These are phyloP conservation scores for Mrakia gelida DNA, from an alignment of 768 basidiomycete species.

Conservation along the genomic window DNA sequence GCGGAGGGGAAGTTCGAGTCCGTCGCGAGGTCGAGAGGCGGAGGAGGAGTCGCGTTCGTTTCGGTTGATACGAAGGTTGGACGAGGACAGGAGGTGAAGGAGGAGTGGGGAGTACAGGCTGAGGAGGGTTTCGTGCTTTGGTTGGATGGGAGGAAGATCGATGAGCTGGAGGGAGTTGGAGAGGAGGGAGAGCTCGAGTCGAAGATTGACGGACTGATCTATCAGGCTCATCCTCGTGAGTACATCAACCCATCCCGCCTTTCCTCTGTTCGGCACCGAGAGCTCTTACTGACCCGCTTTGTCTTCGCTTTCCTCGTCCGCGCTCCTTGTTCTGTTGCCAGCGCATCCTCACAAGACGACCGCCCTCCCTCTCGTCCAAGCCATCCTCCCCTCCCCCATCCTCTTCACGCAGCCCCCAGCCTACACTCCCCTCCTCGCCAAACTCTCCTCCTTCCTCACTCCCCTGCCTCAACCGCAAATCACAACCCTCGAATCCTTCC, in stretches of 20 bases:
- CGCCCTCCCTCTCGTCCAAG: conserved; percentile 57
- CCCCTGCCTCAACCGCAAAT: conserved; percentile 37
- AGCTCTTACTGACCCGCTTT: background rate
- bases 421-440: conserved; percentile 59
- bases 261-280: background rate
- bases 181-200: conserved; percentile 60
- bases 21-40: conserved; percentile 38
- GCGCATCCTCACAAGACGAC: conserved; percentile 62
- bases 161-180: conserved; percentile 65
- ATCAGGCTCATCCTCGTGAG: conserved; percentile 50
- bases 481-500: conserved; percentile 49
- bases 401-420: conserved; percentile 68
- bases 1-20: conserved; percentile 68
- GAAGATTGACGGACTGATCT: conserved; percentile 61
- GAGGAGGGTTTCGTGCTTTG: conserved; percentile 92
- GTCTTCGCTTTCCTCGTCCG: background rate
- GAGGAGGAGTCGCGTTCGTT: conserved; percentile 64
- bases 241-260: background rate
- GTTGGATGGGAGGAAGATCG: conserved; percentile 60
- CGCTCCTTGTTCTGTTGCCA: conserved; percentile 53
- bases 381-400: conserved; percentile 67
- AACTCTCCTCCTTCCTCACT: conserved; percentile 59
- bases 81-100: conserved; percentile 57
- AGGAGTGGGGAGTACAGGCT: conserved; percentile 61
- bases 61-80: conserved; percentile 78